Conservation (phyloP, 257 asterid genomes). For the Linderniella brevidens region DNA sequence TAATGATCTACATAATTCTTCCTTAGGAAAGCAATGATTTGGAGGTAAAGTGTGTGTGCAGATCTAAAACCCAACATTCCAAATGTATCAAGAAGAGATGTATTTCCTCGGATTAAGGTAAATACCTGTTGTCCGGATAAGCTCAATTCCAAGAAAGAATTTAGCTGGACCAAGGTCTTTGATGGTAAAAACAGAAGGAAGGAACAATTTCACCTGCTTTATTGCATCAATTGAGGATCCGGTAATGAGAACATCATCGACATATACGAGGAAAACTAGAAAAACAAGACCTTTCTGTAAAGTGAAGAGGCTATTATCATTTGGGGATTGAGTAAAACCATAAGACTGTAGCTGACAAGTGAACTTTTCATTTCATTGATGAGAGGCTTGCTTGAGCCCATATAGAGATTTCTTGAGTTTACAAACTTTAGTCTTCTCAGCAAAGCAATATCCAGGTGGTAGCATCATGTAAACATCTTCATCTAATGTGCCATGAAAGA, state of each 20-base stretch:
- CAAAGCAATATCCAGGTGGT: neutral
- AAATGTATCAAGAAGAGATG: neutral
- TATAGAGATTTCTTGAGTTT: neutral
- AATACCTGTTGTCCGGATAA: neutral
- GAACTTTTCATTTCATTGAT: neutral
- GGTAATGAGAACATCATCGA: neutral
- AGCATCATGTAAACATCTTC: neutral
- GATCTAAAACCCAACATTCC: neutral
- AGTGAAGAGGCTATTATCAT: neutral
- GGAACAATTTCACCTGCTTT: neutral
- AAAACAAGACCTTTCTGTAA: neutral
- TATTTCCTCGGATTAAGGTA: neutral
- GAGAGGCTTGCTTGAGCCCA: constrained; percentile 1
- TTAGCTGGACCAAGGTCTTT: neutral
- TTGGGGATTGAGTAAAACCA: neutral
- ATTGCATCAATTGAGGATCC: neutral
- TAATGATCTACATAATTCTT: neutral
- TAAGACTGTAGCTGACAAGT: neutral
- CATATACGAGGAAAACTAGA: neutral
- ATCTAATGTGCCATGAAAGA: neutral
- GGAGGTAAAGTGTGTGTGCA: neutral
- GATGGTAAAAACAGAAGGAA: neutral
- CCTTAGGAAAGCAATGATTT: neutral
- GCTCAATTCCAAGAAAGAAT: neutral
- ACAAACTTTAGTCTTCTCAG: neutral